These are phyloP conservation scores for Penicillium pulvis DNA, from an alignment of 495 filamentous ascomycete genomes.

Conservation along the genomic window DNA sequence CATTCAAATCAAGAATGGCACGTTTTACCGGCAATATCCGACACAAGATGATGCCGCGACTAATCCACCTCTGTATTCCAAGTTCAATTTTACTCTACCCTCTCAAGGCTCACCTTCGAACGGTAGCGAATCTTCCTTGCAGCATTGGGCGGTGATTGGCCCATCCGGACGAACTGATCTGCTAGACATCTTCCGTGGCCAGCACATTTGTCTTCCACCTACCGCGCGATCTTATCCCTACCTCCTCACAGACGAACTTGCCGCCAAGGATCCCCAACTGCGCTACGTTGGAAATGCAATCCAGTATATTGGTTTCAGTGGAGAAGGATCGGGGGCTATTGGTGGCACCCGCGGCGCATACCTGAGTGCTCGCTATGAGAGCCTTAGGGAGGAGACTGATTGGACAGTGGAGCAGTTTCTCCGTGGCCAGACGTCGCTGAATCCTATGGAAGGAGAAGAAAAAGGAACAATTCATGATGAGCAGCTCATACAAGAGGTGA, in stretches of 20 bases:
- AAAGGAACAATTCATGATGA: slow-evolving; percentile 44
- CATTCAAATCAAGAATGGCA: slow-evolving; percentile 71
- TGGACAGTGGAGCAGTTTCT: slow-evolving; percentile 81
- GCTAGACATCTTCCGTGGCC: slow-evolving; percentile 71
- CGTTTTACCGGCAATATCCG: slow-evolving; percentile 81
- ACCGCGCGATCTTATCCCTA: slow-evolving; percentile 74
- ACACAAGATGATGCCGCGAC: slow-evolving; percentile 42
- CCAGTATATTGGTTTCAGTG: slow-evolving; percentile 78
- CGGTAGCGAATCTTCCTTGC: slow-evolving; percentile 17
- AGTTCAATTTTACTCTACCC: slow-evolving; percentile 66
- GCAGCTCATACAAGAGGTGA: slow-evolving; percentile 57
- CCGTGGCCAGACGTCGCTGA: slow-evolving; percentile 73
- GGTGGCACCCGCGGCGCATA: slow-evolving; percentile 71
- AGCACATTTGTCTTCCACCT: slow-evolving; percentile 71
- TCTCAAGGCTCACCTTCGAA: slow-evolving; percentile 37
- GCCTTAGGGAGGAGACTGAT: slow-evolving; percentile 79
- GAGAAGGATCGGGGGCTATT: slow-evolving; percentile 57
- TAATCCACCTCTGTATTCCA: slow-evolving; percentile 64
- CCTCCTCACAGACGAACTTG: slow-evolving; percentile 64
- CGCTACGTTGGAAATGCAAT: slow-evolving; percentile 65
- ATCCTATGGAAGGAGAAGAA: slow-evolving; percentile 61
- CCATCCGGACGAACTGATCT: slow-evolving; percentile 74
- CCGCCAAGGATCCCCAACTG: slow-evolving; percentile 53
- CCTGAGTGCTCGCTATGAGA: slow-evolving; percentile 91
- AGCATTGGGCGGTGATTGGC: slow-evolving; percentile 77